phyloP scores from a whole-genome alignment of 2,329 filamentous ascomycete genomes.

The Beauveria rudraprayagi region DNA sequence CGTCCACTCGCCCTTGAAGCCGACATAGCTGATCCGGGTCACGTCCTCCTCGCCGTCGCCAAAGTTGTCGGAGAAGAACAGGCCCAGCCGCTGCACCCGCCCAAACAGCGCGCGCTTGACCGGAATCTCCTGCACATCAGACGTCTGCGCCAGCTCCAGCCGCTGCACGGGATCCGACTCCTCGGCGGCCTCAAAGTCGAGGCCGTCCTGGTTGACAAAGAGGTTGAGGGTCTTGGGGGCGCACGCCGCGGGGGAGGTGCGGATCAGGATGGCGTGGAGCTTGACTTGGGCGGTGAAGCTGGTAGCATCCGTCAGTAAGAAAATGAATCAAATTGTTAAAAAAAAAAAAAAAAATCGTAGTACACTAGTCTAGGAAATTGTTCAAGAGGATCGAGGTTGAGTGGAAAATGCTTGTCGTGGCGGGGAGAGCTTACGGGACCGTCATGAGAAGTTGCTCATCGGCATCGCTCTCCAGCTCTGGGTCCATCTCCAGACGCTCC shows the following conservation, averaged over 20 bases:
- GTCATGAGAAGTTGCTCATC: constrained; percentile 94
- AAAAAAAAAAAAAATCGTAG: background rate
- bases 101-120: constrained; percentile 86
- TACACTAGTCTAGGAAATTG: background rate
- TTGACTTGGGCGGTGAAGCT: constrained; percentile 93
- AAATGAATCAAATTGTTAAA: background rate
- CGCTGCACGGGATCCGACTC: constrained; percentile 65
- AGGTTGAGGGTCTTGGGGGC: constrained; percentile 80
- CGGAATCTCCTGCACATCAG: constrained; percentile 77
- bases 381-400: background rate
- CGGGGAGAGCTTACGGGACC: constrained; percentile 59
- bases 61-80: constrained; percentile 94
- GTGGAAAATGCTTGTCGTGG: background rate
- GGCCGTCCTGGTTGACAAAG: constrained; percentile 75
- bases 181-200: constrained; percentile 74
- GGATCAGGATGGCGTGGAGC: constrained; percentile 80
- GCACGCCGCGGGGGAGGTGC: constrained; percentile 60
- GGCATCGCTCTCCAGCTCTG: constrained; percentile 75
- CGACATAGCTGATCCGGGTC: constrained; percentile 72
- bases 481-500: constrained; percentile 61
- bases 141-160: constrained; percentile 68
- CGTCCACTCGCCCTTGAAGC: constrained; percentile 94
- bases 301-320: background rate
- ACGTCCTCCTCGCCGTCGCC: constrained; percentile 70
- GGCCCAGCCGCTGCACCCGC: constrained; percentile 68